These are phyloP conservation scores for Gaeumannomyces sp. DNA, from an alignment of 2,329 filamentous ascomycete genomes.

Conservation along the genomic window DNA sequence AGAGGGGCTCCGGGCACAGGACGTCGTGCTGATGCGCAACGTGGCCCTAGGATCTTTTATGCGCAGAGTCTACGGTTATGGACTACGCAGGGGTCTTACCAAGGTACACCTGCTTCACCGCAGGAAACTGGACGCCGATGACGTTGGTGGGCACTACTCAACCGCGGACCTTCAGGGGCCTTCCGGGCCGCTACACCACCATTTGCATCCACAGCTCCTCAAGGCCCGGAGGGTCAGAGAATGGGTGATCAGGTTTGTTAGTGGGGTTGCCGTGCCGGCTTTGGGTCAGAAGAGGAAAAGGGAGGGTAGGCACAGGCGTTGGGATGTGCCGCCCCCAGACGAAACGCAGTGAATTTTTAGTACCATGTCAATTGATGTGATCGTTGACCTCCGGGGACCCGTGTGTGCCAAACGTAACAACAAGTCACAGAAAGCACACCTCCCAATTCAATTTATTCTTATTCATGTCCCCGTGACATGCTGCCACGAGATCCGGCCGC, in stretches of 20 bases:
- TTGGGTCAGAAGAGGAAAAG: background rate
- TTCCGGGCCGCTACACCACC: slow-evolving; percentile 5
- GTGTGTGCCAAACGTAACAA: too few relatives aligned
- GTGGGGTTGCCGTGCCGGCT: slow-evolving; percentile 14
- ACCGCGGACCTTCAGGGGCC: slow-evolving; percentile 38
- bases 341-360: slow-evolving; percentile 19
- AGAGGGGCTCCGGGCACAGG: slow-evolving; percentile 54
- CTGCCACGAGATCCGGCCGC: too few relatives aligned
- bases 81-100: slow-evolving; percentile 64
- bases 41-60: slow-evolving; percentile 72
- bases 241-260: slow-evolving; percentile 71
- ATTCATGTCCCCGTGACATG: too few relatives aligned
- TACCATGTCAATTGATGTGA: background rate
- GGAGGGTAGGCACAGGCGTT: slow-evolving; percentile 8
- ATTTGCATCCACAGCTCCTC: slow-evolving; percentile 44
- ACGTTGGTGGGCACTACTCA: slow-evolving; percentile 51
- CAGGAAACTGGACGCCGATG: slow-evolving; percentile 42
- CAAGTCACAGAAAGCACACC: too few relatives aligned
- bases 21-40: slow-evolving; percentile 74
- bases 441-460: too few relatives aligned
- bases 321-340: slow-evolving; percentile 21
- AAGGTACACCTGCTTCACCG: slow-evolving; percentile 61
- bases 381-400: too few relatives aligned
- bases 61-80: slow-evolving; percentile 77
- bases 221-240: slow-evolving; percentile 64